Conservation (phyloP, 352 stramenopile genomes). For the Globisporangium rhizosaccharum region DNA sequence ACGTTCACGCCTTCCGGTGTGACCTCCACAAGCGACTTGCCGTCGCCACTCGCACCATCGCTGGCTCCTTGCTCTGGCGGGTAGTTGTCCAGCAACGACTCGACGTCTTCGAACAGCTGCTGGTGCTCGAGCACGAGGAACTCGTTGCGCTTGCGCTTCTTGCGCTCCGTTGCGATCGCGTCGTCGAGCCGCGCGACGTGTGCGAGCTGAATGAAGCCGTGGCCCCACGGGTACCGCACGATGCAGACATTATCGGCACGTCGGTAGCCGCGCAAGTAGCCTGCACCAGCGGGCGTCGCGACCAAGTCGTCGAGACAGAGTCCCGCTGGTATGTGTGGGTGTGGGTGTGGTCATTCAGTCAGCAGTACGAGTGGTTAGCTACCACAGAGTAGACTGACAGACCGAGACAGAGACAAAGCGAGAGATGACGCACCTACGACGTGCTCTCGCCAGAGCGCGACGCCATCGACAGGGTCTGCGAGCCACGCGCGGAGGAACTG, state of each 20-base stretch:
- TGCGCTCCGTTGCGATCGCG: slow-evolving; percentile 27
- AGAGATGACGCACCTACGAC: slow-evolving; percentile 40
- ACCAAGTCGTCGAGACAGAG: slow-evolving; percentile 61
- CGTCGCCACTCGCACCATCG: neutral
- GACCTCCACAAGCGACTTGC: neutral
- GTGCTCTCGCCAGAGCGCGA: slow-evolving; percentile 62
- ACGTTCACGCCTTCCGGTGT: slow-evolving; percentile 12
- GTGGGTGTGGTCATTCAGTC: neutral
- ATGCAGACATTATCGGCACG: slow-evolving; percentile 54
- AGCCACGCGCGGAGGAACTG: slow-evolving; percentile 67
- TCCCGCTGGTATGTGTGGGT: slow-evolving; percentile 11
- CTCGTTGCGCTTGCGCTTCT: slow-evolving; percentile 45
- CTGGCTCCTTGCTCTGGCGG: slow-evolving; percentile 10
- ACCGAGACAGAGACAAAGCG: no score
- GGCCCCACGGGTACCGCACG: slow-evolving; percentile 66
- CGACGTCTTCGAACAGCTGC: slow-evolving; percentile 65
- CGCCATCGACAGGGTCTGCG: slow-evolving; percentile 61
- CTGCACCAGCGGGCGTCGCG: slow-evolving; percentile 48
- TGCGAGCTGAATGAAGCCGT: slow-evolving; percentile 63
- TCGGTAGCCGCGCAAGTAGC: slow-evolving; percentile 58
- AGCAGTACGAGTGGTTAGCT: neutral
- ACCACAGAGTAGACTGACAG: neutral
- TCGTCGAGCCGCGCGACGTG: slow-evolving; percentile 40
- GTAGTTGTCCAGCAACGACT: slow-evolving; percentile 48
- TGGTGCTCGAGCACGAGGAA: slow-evolving; percentile 61